Conservation (phyloP, 495 filamentous ascomycete genomes). For the Penicillium pancosmium region DNA sequence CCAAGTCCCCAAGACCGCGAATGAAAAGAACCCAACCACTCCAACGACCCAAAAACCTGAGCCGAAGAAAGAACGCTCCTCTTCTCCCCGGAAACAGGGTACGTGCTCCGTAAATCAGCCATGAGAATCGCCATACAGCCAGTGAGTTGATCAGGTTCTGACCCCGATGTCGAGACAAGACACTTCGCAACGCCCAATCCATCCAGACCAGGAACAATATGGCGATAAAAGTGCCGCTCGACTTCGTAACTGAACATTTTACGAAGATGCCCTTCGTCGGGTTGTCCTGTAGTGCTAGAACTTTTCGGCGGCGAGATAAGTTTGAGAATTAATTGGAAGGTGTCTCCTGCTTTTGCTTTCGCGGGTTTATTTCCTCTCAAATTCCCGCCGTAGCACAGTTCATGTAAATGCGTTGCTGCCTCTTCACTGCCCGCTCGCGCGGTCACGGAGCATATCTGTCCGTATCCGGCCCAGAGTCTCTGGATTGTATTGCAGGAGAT, state of each 20-base stretch:
- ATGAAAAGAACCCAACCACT: slow-evolving; percentile 41
- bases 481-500: slow-evolving; percentile 37
- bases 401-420: slow-evolving; percentile 27
- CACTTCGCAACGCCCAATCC: slow-evolving; percentile 36
- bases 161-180: slow-evolving; percentile 30
- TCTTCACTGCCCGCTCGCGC: slow-evolving; percentile 29
- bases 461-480: slow-evolving; percentile 45
- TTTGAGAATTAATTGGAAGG: slow-evolving; percentile 40
- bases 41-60: slow-evolving; percentile 35
- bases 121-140: slow-evolving; percentile 41
- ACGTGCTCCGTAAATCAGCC: slow-evolving; percentile 34
- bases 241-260: slow-evolving; percentile 46
- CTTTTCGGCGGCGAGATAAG: slow-evolving; percentile 39
- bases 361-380: neutral
- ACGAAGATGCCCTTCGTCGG: slow-evolving; percentile 41
- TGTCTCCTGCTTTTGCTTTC: slow-evolving; percentile 15
- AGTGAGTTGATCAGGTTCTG: neutral
- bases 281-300: slow-evolving; percentile 6
- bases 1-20: slow-evolving; percentile 24
- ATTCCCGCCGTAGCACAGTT: slow-evolving; percentile 25
- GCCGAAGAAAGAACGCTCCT: slow-evolving; percentile 23
- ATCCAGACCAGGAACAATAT: slow-evolving; percentile 33
- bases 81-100: slow-evolving; percentile 34
- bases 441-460: slow-evolving; percentile 36
- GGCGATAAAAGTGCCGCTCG: slow-evolving; percentile 38